Conservation (phyloP, 2,329 filamentous ascomycete genomes). For the Calonectria pauciramosa region DNA sequence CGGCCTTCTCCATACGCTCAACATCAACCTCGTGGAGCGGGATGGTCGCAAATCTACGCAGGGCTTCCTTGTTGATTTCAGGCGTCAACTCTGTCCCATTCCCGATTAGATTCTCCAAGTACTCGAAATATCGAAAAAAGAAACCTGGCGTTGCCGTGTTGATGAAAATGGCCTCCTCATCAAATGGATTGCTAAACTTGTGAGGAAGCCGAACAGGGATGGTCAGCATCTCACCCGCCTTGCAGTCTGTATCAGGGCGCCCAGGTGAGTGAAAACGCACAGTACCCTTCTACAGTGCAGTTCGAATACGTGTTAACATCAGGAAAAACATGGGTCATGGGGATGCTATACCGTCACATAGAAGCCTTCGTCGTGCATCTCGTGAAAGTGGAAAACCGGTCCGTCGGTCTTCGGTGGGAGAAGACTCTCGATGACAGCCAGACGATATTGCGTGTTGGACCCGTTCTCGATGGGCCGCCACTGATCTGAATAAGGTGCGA, state of each 20-base stretch:
- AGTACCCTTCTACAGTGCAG: slow-evolving; percentile 32
- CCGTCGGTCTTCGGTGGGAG: slow-evolving; percentile 35
- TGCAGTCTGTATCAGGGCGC: slow-evolving; percentile 36
- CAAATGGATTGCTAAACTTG: slow-evolving; percentile 44
- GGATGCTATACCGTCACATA: slow-evolving; percentile 32
- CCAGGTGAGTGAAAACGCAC: slow-evolving; percentile 39
- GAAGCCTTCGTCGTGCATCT: slow-evolving; percentile 42
- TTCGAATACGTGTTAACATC: not conserved
- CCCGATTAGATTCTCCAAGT: slow-evolving; percentile 36
- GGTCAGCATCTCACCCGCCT: slow-evolving; percentile 39
- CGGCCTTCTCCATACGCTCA: slow-evolving; percentile 25
- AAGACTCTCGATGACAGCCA: slow-evolving; percentile 37
- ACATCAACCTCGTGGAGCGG: slow-evolving; percentile 32
- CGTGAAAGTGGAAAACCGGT: slow-evolving; percentile 40
- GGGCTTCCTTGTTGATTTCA: slow-evolving; percentile 33
- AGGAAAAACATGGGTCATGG: fast-evolving
- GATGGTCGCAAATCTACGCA: slow-evolving; percentile 35
- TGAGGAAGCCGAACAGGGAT: slow-evolving; percentile 41
- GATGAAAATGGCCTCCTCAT: slow-evolving; percentile 41
- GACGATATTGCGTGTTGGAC: slow-evolving; percentile 38
- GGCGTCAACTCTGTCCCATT: slow-evolving; percentile 34
- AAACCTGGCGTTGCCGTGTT: slow-evolving; percentile 40
- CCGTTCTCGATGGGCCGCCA: slow-evolving; percentile 39
- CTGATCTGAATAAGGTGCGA: slow-evolving; percentile 21
- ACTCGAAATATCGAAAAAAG: slow-evolving; percentile 41